These are phyloP conservation scores for Talaromyces rugulosus DNA, from an alignment of 2,329 filamentous ascomycete species.

Conservation along the genomic window DNA sequence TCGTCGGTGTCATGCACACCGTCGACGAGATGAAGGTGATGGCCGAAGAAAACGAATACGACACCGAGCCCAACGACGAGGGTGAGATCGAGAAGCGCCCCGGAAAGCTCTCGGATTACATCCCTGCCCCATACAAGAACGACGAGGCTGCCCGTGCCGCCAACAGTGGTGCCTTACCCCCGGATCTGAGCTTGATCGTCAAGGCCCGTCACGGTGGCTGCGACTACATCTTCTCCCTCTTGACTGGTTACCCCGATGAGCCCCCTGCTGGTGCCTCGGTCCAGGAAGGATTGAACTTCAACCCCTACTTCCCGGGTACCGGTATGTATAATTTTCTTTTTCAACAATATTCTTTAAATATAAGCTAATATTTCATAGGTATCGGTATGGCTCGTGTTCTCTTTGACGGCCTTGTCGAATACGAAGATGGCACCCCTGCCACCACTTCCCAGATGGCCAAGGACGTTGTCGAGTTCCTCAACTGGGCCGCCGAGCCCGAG, in stretches of 20 bases:
- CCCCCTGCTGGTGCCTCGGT: slow-evolving; percentile 83
- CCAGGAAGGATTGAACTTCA: slow-evolving; percentile 93
- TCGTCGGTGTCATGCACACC: slow-evolving; percentile 89
- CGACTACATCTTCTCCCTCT: slow-evolving; percentile 95
- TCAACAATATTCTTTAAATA: not conserved
- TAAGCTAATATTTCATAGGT: slow-evolving; percentile 30
- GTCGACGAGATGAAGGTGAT: slow-evolving; percentile 97
- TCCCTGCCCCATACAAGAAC: slow-evolving; percentile 95
- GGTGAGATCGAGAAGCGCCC: slow-evolving; percentile 98
- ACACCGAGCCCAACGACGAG: slow-evolving; percentile 95
- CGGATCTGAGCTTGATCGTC: slow-evolving; percentile 94
- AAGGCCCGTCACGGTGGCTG: slow-evolving; percentile 97
- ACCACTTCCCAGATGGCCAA: slow-evolving; percentile 99
- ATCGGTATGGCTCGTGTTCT: slow-evolving; percentile 99
- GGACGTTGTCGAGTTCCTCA: slow-evolving; percentile 97
- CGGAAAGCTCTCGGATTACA: slow-evolving; percentile 97
- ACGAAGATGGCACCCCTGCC: slow-evolving; percentile 92
- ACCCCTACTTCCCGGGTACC: slow-evolving; percentile 99
- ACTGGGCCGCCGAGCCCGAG: slow-evolving; percentile 98
- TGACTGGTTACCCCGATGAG: slow-evolving; percentile 97
- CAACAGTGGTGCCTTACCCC: slow-evolving; percentile 96
- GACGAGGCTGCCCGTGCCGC: slow-evolving; percentile 96
- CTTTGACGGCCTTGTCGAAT: slow-evolving; percentile 95
- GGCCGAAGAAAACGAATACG: slow-evolving; percentile 98
- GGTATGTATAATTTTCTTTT: slow-evolving; percentile 47